Conservation (phyloP, 2,329 filamentous ascomycete species). For the Apiospora phragmitis region DNA sequence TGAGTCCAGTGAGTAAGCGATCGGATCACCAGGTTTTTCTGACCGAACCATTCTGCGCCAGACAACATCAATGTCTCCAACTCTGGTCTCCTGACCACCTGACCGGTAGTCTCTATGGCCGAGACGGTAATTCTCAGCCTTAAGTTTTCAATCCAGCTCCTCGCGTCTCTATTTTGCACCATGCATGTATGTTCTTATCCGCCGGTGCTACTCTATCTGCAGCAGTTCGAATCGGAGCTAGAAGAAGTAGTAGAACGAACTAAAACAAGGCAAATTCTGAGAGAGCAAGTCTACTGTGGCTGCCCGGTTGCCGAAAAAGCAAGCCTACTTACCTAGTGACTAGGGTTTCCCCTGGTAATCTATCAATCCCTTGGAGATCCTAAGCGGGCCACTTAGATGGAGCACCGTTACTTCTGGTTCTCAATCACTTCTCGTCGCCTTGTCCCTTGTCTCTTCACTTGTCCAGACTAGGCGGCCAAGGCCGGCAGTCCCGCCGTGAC, state of each 20-base stretch:
- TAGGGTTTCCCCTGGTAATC: neutral
- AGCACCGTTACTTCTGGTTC: neutral
- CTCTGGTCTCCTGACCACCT: neutral
- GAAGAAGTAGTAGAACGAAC: neutral
- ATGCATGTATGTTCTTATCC: neutral
- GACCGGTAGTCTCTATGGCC: neutral
- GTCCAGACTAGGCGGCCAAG: neutral
- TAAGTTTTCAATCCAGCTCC: neutral
- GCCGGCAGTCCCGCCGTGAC: neutral
- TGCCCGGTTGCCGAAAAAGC: neutral
- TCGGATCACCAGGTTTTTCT: neutral
- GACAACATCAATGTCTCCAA: neutral
- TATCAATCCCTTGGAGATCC: neutral
- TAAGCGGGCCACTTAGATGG: neutral
- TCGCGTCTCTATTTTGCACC: neutral
- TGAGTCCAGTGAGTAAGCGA: neutral
- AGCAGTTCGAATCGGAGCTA: neutral
- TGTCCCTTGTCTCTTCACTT: neutral
- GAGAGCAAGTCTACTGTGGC: neutral
- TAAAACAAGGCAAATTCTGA: neutral
- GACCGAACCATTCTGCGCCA: neutral
- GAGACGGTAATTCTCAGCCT: neutral
- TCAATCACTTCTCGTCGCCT: neutral
- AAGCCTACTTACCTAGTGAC: too few species aligned
- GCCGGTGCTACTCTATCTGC: neutral